Conservation (phyloP, 2,329 filamentous ascomycete species). For the Penicillium thymicola region DNA sequence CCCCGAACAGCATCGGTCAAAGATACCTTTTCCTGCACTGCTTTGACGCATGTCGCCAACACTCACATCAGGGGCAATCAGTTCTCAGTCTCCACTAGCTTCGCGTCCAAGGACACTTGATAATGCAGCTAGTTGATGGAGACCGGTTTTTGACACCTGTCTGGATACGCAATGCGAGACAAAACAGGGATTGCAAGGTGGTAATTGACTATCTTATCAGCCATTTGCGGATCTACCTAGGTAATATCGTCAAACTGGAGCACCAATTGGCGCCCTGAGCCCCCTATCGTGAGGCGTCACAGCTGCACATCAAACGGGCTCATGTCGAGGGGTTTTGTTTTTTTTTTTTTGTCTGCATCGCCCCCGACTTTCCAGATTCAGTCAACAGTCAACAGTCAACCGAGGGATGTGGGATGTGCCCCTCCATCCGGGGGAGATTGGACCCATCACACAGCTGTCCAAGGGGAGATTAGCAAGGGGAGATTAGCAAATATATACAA, state of each 20-base stretch:
- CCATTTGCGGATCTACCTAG: conserved; percentile 3
- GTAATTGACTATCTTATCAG: conserved; percentile 15
- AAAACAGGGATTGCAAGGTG: not conserved
- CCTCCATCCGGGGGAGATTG: not conserved
- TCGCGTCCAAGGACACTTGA: not conserved
- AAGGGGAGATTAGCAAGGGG: not conserved
- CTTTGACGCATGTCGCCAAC: not conserved
- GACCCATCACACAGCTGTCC: no score
- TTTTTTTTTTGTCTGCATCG: not conserved
- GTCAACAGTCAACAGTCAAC: not conserved
- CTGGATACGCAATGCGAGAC: not conserved
- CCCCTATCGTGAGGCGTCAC: not conserved
- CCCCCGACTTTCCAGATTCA: not conserved
- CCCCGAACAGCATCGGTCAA: not conserved
- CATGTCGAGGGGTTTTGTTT: not conserved
- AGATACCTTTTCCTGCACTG: not conserved
- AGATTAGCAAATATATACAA: not conserved
- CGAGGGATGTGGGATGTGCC: not conserved
- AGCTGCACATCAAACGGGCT: not conserved
- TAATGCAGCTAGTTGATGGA: not conserved
- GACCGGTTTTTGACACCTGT: not conserved
- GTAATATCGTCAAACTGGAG: not conserved
- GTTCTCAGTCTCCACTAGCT: not conserved
- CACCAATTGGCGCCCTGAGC: conserved; percentile 8
- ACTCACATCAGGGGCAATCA: conserved; percentile 1